phyloP scores from a whole-genome alignment of 495 filamentous ascomycete genomes.

The Aspergillus campestris region DNA sequence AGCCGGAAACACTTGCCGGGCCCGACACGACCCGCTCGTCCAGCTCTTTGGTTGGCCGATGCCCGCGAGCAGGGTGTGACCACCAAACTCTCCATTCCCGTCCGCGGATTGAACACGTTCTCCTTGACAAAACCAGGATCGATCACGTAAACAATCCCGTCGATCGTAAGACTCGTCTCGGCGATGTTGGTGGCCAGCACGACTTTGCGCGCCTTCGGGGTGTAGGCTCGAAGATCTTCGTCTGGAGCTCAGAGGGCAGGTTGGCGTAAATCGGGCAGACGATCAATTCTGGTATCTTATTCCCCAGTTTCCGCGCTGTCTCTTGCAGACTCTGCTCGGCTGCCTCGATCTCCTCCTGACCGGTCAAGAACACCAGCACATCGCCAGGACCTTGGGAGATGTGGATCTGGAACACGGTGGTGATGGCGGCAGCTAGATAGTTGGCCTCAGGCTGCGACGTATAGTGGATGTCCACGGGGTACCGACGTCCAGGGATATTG shows the following conservation, averaged over 20 bases:
- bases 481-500: conserved; percentile 86
- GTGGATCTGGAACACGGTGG: conserved; percentile 95
- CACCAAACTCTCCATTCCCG: conserved; percentile 85
- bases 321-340: conserved; percentile 75
- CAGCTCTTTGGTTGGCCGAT: conserved; percentile 85
- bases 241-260: conserved; percentile 74
- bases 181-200: conserved; percentile 88
- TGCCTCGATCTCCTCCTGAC: conserved; percentile 84
- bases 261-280: conserved; percentile 87
- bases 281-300: conserved; percentile 75
- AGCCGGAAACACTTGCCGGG: conserved; percentile 93
- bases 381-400: conserved; percentile 79
- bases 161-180: conserved; percentile 81
- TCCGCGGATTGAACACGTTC: conserved; percentile 86
- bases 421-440: conserved; percentile 84
- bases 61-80: conserved; percentile 92
- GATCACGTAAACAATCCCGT: conserved; percentile 87
- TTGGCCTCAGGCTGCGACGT: conserved; percentile 89
- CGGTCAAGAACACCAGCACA: conserved; percentile 84
- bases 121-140: conserved; percentile 93
- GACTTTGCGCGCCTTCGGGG: conserved; percentile 75
- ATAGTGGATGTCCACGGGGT: conserved; percentile 89
- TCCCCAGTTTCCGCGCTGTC: conserved; percentile 71
- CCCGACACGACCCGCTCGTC: conserved; percentile 84
- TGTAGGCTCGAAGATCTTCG: conserved; percentile 85